A percentile compares a stretch with the other conserved stretches of the same genome.
Evolutionary conservation across 305 asterid genomes (phyloP).

Genomic region (Fraxinus albicans): DNA sequence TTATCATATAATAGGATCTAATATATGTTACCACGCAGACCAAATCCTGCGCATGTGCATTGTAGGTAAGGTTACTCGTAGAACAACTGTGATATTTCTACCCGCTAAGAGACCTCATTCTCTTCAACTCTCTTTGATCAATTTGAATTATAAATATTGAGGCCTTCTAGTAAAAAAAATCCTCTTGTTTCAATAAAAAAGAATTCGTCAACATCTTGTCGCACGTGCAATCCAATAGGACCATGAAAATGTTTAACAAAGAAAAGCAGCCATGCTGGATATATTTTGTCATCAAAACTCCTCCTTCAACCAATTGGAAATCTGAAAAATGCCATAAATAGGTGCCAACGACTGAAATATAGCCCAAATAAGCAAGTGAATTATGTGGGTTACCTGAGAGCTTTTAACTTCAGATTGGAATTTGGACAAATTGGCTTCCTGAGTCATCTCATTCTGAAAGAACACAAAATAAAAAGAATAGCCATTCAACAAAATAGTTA

Average conservation of each 20-base stretch:
- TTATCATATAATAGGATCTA: neutral
- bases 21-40: neutral
- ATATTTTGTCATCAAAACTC: neutral
- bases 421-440: conserved; percentile 69
- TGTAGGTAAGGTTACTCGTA: neutral
- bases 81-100: neutral
- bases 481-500: neutral
- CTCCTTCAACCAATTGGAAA: conserved; percentile 3
- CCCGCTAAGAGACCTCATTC: neutral
- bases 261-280: conserved; percentile 1
- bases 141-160: neutral
- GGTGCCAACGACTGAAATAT: neutral
- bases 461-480: conserved; percentile 5
- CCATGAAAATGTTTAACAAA: neutral
- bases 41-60: neutral
- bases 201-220: neutral
- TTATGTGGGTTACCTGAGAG: conserved; percentile 61
- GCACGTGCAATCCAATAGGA: neutral
- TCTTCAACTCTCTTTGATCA: neutral
- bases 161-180: neutral
- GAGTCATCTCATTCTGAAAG: conserved; percentile 75
- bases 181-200: neutral
- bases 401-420: conserved; percentile 82
- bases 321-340: neutral
- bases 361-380: neutral